These are phyloP conservation scores for Fonsecaea nubica DNA, from an alignment of 2,329 filamentous ascomycete genomes.

Conservation along the genomic window DNA sequence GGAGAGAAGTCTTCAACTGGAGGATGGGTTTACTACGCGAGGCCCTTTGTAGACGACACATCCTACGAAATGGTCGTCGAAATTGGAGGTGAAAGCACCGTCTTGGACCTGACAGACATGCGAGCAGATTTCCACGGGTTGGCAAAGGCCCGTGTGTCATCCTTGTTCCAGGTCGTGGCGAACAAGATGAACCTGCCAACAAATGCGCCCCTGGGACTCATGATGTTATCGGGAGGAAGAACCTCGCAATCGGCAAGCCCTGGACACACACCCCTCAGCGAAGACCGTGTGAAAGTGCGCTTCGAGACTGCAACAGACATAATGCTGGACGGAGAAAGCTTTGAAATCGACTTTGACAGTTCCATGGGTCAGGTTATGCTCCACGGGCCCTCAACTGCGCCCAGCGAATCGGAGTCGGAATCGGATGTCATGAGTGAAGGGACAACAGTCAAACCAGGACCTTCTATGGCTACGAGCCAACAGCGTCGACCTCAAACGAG, in stretches of 20 bases:
- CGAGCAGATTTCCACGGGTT: conserved; percentile 76
- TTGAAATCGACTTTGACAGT: conserved; percentile 36
- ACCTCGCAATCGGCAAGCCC: conserved; percentile 68
- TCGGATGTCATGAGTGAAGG: conserved; percentile 35
- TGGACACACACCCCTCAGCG: conserved; percentile 71
- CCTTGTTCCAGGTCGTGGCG: conserved; percentile 79
- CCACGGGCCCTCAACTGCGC: conserved; percentile 24
- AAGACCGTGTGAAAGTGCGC: conserved; percentile 70
- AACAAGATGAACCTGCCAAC: conserved; percentile 75
- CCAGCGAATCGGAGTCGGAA: conserved; percentile 33
- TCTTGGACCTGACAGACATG: conserved; percentile 61
- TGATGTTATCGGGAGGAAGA: conserved; percentile 69
- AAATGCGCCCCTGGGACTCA: conserved; percentile 65
- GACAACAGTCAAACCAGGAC: conserved; percentile 12
- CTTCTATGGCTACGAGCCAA: conserved; percentile 15
- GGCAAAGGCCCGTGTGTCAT: conserved; percentile 71
- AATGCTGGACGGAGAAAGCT: conserved; percentile 49
- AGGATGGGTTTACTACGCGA: conserved; percentile 77
- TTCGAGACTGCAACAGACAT: conserved; percentile 61
- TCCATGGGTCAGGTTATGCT: conserved; percentile 32
- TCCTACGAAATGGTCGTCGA: conserved; percentile 79
- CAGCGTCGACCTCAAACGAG: conserved; percentile 30
- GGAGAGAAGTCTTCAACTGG: conserved; percentile 36
- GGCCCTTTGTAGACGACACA: conserved; percentile 82
- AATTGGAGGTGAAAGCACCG: conserved; percentile 69